These are phyloP conservation scores for Clonostachys chloroleuca DNA, from an alignment of 2,329 filamentous ascomycete species.

Conservation along the genomic window DNA sequence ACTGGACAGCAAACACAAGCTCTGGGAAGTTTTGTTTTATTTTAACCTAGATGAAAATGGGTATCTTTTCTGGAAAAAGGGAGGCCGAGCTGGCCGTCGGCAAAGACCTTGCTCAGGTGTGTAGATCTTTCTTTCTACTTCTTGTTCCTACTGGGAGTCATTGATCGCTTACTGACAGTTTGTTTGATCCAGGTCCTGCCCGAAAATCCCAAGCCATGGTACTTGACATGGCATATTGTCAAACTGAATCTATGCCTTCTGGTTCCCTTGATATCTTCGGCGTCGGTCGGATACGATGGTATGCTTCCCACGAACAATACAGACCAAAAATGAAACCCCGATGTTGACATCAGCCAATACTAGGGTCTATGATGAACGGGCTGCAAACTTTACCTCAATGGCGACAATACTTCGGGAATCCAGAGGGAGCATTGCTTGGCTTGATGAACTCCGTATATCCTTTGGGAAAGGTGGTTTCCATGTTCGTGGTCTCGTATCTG, in stretches of 20 bases:
- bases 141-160: too few species aligned
- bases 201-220: slow-evolving; percentile 28
- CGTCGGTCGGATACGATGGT: slow-evolving; percentile 38
- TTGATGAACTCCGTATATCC: slow-evolving; percentile 30
- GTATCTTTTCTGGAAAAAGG: too few species aligned
- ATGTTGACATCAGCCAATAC: too few species aligned
- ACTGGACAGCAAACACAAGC: too few species aligned
- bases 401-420: slow-evolving; percentile 13
- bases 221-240: slow-evolving; percentile 29
- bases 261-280: slow-evolving; percentile 32
- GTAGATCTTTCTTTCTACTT: too few species aligned
- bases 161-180: too few species aligned
- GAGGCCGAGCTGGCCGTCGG: too few species aligned
- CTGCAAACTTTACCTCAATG: slow-evolving; percentile 22
- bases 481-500: slow-evolving; percentile 13
- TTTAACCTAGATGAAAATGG: too few species aligned
- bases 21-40: too few species aligned
- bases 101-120: too few species aligned
- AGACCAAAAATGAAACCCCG: too few species aligned
- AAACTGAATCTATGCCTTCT: slow-evolving; percentile 32
- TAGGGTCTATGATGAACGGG: slow-evolving; percentile 33
- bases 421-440: slow-evolving; percentile 11
- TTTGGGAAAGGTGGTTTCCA: slow-evolving; percentile 31
- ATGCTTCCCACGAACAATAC: not conserved
- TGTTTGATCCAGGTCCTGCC: slow-evolving; percentile 20